Evolutionary conservation across 2,329 filamentous ascomycete species (phyloP).

Genomic region (Penicillium griseofulvum): DNA sequence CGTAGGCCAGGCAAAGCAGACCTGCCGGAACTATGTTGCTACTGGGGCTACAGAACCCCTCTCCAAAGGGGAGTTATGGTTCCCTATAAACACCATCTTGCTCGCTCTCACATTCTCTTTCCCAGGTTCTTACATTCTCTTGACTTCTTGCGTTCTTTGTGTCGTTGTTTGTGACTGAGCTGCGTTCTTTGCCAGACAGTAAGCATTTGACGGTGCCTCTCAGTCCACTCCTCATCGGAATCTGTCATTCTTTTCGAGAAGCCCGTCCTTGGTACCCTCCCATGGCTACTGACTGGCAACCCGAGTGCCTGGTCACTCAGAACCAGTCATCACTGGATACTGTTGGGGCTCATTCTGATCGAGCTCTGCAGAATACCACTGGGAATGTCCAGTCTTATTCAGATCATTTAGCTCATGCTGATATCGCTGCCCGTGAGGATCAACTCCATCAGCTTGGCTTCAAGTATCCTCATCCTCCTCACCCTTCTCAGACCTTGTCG

Average conservation of each 20-base stretch:
- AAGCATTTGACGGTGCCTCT: conserved; percentile 38
- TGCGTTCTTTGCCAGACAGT: conserved; percentile 40
- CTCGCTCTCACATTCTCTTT: conserved; percentile 47
- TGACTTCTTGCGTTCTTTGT: conserved; percentile 39
- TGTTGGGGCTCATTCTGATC: conserved; percentile 36
- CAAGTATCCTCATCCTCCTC: conserved; percentile 37
- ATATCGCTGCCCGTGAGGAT: conserved; percentile 32
- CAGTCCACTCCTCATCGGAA: conserved; percentile 36
- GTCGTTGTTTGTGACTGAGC: conserved; percentile 33
- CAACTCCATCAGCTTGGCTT: conserved; percentile 35
- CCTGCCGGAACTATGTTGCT: conserved; percentile 37
- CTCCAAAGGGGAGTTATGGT: conserved; percentile 31
- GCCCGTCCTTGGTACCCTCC: conserved; percentile 32
- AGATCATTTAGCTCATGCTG: conserved; percentile 31
- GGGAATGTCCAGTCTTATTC: conserved; percentile 45
- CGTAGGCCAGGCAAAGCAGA: conserved; percentile 31
- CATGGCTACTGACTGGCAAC: conserved; percentile 44
- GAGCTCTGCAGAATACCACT: conserved; percentile 43
- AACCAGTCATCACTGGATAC: conserved; percentile 37
- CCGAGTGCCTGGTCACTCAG: conserved; percentile 39
- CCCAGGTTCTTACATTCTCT: conserved; percentile 45
- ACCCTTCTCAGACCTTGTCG: conserved; percentile 28
- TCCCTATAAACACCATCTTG: conserved; percentile 44
- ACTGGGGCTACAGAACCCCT: conserved; percentile 30
- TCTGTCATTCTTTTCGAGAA: conserved; percentile 42